phyloP scores from a whole-genome alignment of 495 filamentous ascomycete species.

The Aspergillus ostianus region DNA sequence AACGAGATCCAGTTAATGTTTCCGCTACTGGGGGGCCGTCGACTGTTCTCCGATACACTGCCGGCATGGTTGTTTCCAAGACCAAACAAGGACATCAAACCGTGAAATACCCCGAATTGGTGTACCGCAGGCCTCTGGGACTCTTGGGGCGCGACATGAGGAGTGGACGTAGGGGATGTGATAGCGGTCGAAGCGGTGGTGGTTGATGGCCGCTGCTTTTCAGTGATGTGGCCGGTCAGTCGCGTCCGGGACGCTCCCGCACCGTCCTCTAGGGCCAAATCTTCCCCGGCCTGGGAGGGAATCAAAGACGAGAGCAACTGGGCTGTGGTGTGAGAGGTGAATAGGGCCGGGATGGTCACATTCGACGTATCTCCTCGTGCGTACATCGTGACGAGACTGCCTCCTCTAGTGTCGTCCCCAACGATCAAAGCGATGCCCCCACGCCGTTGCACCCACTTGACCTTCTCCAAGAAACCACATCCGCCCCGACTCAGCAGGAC shows the following conservation, averaged over 20 bases:
- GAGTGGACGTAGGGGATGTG: constrained; percentile 28
- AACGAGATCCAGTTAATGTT: constrained; percentile 73
- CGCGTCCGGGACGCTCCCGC: constrained; percentile 24
- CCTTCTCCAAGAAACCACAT: constrained; percentile 96
- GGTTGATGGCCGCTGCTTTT: constrained; percentile 22
- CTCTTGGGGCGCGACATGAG: constrained; percentile 22
- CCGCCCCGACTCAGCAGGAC: constrained; percentile 88
- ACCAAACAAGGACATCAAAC: constrained; percentile 54
- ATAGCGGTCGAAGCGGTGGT: constrained; percentile 24
- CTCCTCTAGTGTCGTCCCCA: constrained; percentile 86
- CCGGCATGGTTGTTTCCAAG: constrained; percentile 36
- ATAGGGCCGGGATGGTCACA: constrained; percentile 87
- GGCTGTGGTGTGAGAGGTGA: constrained; percentile 92
- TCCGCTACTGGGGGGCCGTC: constrained; percentile 78
- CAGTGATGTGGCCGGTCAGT: constrained; percentile 20
- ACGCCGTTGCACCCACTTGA: constrained; percentile 90
- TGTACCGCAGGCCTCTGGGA: constrained; percentile 18
- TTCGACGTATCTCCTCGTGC: constrained; percentile 92
- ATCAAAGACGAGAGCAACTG: constrained; percentile 89
- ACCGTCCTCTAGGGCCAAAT: constrained; percentile 52
- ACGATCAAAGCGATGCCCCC: constrained; percentile 90
- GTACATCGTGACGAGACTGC: constrained; percentile 91
- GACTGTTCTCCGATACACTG: constrained; percentile 49
- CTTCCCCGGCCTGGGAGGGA: constrained; percentile 62
- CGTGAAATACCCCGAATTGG: constrained; percentile 54